Evolutionary conservation across 116 monocot species (phyloP).

Genomic region (Dioscorea cayenensis): DNA sequence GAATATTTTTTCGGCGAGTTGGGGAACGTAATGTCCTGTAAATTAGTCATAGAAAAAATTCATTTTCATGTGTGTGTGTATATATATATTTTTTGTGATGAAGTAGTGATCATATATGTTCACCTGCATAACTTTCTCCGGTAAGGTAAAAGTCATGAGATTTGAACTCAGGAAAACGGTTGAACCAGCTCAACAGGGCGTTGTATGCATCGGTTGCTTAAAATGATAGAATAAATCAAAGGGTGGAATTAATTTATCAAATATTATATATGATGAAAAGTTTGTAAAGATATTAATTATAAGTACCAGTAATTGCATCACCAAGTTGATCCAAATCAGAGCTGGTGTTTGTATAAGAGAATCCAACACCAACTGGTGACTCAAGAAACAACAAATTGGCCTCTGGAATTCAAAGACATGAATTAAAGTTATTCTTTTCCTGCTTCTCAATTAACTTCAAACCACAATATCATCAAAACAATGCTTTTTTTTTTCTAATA

Average conservation of each 20-base stretch:
- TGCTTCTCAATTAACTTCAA: no score
- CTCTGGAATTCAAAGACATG: background rate
- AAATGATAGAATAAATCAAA: background rate
- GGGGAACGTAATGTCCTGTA: conserved; percentile 67
- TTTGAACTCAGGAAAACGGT: conserved; percentile 22
- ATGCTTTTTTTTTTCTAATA: no score
- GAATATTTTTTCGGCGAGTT: conserved; percentile 49
- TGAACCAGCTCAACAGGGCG: conserved; percentile 19
- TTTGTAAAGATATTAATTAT: background rate
- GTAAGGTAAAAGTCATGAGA: conserved; percentile 23
- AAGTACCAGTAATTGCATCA: conserved; percentile 2
- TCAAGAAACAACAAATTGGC: conserved; percentile 10
- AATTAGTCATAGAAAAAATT: background rate
- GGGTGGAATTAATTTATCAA: background rate
- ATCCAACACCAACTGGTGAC: background rate
- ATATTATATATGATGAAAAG: background rate
- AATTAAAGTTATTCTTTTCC: no score
- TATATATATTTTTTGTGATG: background rate
- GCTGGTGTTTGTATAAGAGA: conserved; percentile 6
- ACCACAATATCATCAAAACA: no score
- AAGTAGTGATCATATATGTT: background rate
- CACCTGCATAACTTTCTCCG: conserved; percentile 27
- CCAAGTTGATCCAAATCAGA: background rate
- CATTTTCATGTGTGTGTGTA: background rate
- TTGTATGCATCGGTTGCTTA: conserved; percentile 15